phyloP scores from a whole-genome alignment of 176 grass and related monocot species.

The Metroxylon sagu region DNA sequence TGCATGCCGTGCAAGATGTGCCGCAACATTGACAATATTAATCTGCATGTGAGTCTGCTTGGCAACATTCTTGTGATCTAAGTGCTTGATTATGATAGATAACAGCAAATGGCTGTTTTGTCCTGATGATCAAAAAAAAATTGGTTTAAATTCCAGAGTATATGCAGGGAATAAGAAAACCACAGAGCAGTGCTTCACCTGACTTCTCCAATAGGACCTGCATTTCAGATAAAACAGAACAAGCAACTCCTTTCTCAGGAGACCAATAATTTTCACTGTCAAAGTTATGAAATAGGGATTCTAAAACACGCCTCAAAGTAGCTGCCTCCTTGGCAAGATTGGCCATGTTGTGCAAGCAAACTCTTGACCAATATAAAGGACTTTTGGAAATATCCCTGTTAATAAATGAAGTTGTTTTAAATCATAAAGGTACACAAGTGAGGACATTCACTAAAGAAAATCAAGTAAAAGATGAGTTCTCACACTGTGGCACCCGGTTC shows the following conservation, averaged over 20 bases:
- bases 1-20: constrained; percentile 59
- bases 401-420: constrained; percentile 24
- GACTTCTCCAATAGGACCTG: constrained; percentile 69
- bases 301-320: constrained; percentile 73
- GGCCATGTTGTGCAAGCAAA: constrained; percentile 90
- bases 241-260: constrained; percentile 65
- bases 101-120: constrained; percentile 78
- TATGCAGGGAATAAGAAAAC: too few species aligned
- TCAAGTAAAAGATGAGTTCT: constrained; percentile 16
- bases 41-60: constrained; percentile 54
- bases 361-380: constrained; percentile 66
- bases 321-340: constrained; percentile 83
- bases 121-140: constrained; percentile 38
- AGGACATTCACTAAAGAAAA: background rate
- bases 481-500: constrained; percentile 39
- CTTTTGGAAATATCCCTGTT: constrained; percentile 57
- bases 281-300: constrained; percentile 77
- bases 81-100: constrained; percentile 81
- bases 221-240: constrained; percentile 86
- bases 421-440: background rate
- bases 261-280: constrained; percentile 75
- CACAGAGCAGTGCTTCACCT: constrained; percentile 37
- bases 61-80: constrained; percentile 78
- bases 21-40: constrained; percentile 80
- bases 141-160: background rate